phyloP scores from a whole-genome alignment of 441 rosid species.

The Rhodomyrtus psidioides region DNA sequence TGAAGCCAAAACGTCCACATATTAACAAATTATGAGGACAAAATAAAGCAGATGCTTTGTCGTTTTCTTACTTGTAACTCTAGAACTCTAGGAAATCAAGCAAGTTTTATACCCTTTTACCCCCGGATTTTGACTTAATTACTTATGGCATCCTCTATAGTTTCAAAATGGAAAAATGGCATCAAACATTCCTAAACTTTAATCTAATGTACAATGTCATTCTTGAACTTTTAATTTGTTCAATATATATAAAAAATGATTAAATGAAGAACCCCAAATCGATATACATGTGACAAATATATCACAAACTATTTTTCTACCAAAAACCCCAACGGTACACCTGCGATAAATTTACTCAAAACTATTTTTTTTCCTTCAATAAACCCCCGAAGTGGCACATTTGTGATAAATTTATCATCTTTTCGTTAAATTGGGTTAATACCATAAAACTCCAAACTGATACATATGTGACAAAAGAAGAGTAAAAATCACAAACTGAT shows the following conservation, averaged over 20 bases:
- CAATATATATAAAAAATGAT: background rate
- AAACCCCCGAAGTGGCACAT: no score
- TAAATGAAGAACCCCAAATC: no score
- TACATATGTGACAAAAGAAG: no score
- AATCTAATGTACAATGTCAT: fast-evolving
- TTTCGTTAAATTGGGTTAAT: no score
- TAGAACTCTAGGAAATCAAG: background rate
- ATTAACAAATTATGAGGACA: background rate
- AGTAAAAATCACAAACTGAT: no score
- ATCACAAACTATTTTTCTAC: no score
- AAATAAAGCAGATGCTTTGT: background rate
- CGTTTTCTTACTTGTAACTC: background rate
- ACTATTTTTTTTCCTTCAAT: no score
- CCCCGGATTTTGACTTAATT: background rate
- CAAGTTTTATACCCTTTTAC: background rate
- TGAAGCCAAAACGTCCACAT: background rate
- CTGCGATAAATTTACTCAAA: no score
- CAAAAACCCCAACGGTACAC: no score
- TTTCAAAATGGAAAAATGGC: background rate
- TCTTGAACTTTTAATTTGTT: fast-evolving
- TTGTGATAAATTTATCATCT: no score
- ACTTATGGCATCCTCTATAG: background rate
- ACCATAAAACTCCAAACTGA: no score
- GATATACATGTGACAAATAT: no score
- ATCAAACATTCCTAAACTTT: background rate